Conservation (phyloP, 2,329 filamentous ascomycete species). For the Orbilia brochopaga region DNA sequence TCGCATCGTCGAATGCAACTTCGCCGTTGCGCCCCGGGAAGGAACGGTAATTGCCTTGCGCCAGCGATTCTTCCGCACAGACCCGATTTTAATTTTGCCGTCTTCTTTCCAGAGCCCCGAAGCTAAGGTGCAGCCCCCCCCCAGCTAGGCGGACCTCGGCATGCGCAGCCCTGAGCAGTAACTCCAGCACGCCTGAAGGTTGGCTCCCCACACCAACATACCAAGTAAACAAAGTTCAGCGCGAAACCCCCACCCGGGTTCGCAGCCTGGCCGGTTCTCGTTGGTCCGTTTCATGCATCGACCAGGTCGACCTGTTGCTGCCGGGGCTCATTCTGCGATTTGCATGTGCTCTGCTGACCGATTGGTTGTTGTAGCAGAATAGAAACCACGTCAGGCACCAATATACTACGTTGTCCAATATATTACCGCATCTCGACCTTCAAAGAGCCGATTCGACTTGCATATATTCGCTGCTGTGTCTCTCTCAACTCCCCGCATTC, state of each 20-base stretch:
- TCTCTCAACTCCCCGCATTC: too few relatives aligned
- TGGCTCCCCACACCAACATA: neutral
- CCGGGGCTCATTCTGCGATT: neutral
- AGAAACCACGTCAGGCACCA: constrained; percentile 30
- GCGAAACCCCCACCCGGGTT: too few relatives aligned
- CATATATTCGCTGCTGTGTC: constrained; percentile 7
- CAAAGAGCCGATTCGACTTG: too few relatives aligned
- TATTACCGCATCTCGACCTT: too few relatives aligned
- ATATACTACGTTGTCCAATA: too few relatives aligned
- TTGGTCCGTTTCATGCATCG: neutral
- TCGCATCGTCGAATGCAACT: too few relatives aligned
- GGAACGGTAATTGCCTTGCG: too few relatives aligned
- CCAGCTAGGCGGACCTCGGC: constrained; percentile 3
- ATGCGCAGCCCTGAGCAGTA: neutral
- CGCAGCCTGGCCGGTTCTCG: too few relatives aligned
- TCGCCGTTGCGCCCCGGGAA: too few relatives aligned
- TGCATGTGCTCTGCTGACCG: constrained; percentile 41
- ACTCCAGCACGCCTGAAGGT: neutral
- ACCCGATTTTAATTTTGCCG: neutral
- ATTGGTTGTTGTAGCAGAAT: constrained; percentile 18
- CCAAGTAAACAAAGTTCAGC: neutral
- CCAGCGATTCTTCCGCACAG: neutral
- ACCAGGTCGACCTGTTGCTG: neutral
- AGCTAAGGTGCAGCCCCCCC: neutral
- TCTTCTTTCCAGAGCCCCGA: neutral